Evolutionary conservation across 495 filamentous ascomycete genomes (phyloP), one percentile per base, ranked within the genome.

Genomic region (Talaromyces stipitatus): DNA sequence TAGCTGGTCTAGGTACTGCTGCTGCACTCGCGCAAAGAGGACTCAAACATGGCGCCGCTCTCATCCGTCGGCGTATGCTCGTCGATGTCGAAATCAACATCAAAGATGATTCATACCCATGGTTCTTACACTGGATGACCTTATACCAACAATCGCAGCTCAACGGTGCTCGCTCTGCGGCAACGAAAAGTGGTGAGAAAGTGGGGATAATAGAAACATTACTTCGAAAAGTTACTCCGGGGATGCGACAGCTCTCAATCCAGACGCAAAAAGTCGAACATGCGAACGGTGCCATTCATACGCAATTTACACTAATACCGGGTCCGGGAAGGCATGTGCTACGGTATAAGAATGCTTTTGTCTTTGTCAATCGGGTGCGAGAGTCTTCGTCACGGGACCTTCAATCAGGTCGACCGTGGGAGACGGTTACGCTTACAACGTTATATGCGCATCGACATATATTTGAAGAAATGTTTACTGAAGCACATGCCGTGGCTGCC

Each of bases 11-110:
- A 28, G 94, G 89, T 52, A 87, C 90, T 32, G 84, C 80, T 32
- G 74, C 88, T 51, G 87, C 88, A 0, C 78, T 91, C 55, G 86
- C 85, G 16, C 91, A 92, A 46, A 84, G 83, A 62, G 86, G 85
- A 22, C 58, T 85, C 56, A 85, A 88, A 54, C 77, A 83, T 66
- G 84, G 84, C 50, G 85, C 84, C 23, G 75, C 75, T 36, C 80
- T 96, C 55, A 70, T 96, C 54, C 87, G 88, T 38, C 83, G 87
- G 46, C 88, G 92, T 51, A 84, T 98, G 75, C 86, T 98, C 8
- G 89, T 97, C 54, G 89, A 97, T 64, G 81, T 97, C 61, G 95
- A 97, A 69, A 96, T 98, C 67, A 91, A 85, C 64, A 88, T 88
- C 64, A 88, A 90, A 63, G 94, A 97, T 68, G 85, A 91, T 50